Base-by-base conservation (phyloP, 1,284 basidiomycete genomes). In the Dichomitus squalens region DNA sequence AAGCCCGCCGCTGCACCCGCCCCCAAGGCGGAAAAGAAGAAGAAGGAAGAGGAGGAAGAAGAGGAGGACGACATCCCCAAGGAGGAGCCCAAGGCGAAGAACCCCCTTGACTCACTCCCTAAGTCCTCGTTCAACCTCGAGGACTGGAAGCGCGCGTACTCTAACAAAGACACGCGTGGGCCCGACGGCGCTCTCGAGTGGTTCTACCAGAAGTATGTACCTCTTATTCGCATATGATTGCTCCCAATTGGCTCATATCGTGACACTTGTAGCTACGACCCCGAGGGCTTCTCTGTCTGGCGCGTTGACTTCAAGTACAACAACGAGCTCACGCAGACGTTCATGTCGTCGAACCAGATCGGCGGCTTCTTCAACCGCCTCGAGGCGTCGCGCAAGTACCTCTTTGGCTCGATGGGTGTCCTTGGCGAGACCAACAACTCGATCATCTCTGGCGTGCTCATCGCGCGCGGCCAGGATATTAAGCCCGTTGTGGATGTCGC, bases 91-190 rank as follows among this genome's bases (percentile, higher is more conserved):
- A 90, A 96, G 77, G 83, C 79, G 57, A 96, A 96, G 86, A 97
- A 98, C 85, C 96, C 96, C 31, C 87, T 97, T 52, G 96, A 98
- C 65, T 82, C 83, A 60, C 85, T 97, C 55, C 94, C 96, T 66
- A 96, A 96, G 79, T 94, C 92, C 18, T 78, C 84, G 14, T 92
- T 98, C 81, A 95, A 95, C 80, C 88, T 98, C 57, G 96, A 98
- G 76, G 95, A 98, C 79, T 97, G 93, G 93, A 98, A 98, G 80
- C 88, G 95, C 53, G 89, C 92, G 58, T 98, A 98, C 84, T 97
- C 95, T 68, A 98, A 98, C 89, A 89, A 91, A 76, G 96, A 98
- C 56, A 98, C 96, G 36, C 87, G 92, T 58, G 90, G 89, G 36
- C 64, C 87, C 21, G 86, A 74, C 50, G 91, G 91, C 57, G 68